Conservation (phyloP, 306 rosid genomes). For the Vigna nakashimae region DNA sequence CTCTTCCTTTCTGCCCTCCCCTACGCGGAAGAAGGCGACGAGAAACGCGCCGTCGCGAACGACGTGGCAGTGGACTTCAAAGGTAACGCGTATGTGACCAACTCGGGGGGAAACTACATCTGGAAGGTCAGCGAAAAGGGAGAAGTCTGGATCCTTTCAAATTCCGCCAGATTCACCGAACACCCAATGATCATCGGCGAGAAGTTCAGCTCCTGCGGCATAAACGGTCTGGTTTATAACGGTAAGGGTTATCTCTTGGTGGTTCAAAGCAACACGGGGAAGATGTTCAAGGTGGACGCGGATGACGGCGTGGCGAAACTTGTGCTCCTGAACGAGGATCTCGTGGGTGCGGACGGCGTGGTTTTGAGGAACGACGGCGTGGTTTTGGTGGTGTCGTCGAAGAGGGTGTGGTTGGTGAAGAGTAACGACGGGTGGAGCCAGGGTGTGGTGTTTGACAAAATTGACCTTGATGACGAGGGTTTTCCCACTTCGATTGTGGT, state of each 20-base stretch:
- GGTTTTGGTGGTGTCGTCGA: slow-evolving; percentile 70
- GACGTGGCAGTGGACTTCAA: slow-evolving; percentile 68
- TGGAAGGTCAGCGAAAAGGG: slow-evolving; percentile 74
- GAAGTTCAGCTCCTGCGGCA: slow-evolving; percentile 55
- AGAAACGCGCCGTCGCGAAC: slow-evolving; percentile 52
- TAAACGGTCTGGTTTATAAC: slow-evolving; percentile 78
- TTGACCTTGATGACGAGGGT: slow-evolving; percentile 66
- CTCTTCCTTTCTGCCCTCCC: slow-evolving; percentile 66
- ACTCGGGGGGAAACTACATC: slow-evolving; percentile 67
- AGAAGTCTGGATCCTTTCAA: slow-evolving; percentile 71
- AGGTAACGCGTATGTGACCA: slow-evolving; percentile 89
- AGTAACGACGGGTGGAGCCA: slow-evolving; percentile 73
- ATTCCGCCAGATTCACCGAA: slow-evolving; percentile 56
- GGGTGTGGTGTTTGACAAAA: slow-evolving; percentile 63
- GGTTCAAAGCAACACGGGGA: slow-evolving; percentile 84
- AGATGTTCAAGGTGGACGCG: slow-evolving; percentile 74
- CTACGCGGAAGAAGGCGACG: slow-evolving; percentile 14
- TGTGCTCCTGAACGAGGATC: slow-evolving; percentile 58
- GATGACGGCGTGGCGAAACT: slow-evolving; percentile 65
- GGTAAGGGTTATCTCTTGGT: slow-evolving; percentile 76
- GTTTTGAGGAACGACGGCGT: slow-evolving; percentile 67
- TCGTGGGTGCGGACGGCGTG: slow-evolving; percentile 62
- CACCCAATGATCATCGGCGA: slow-evolving; percentile 46
- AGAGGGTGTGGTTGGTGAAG: slow-evolving; percentile 68
- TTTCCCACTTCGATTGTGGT: slow-evolving; percentile 66